Conservation (phyloP, 2,329 filamentous ascomycete genomes). For the Gaeumannomyces sp. region DNA sequence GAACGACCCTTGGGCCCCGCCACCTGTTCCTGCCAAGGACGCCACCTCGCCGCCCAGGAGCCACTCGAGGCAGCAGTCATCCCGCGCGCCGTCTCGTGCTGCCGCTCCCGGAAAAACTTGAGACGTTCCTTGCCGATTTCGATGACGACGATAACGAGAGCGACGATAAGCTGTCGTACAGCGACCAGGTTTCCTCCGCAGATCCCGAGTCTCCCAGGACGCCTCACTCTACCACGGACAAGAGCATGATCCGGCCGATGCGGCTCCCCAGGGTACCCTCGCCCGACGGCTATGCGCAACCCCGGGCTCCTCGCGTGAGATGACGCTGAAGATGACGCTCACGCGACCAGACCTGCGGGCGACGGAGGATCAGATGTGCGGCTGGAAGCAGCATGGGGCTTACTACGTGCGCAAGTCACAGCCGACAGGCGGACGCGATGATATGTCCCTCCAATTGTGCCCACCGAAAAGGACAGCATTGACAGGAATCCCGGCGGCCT, state of each 20-base stretch:
- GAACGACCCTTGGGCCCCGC: constrained; percentile 32
- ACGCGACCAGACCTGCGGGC: constrained; percentile 82
- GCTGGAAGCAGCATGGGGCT: constrained; percentile 49
- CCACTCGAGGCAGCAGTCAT: no score
- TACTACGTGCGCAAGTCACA: constrained; percentile 33
- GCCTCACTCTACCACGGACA: constrained; percentile 39
- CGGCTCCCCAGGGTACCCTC: constrained; percentile 28
- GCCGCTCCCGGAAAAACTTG: constrained; percentile 31
- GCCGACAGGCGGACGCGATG: constrained; percentile 24
- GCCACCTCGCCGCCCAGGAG: constrained; percentile 23
- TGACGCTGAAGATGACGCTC: constrained; percentile 94
- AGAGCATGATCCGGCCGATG: constrained; percentile 23
- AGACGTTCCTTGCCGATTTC: constrained; percentile 50
- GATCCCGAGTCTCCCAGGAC: constrained; percentile 57
- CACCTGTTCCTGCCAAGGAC: constrained; percentile 25
- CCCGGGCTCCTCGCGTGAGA: constrained; percentile 64
- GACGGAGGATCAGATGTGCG: constrained; percentile 65
- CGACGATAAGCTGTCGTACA: constrained; percentile 52
- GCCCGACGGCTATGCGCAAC: constrained; percentile 38
- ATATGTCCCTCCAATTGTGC: constrained; percentile 25
- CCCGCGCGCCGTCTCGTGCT: no score
- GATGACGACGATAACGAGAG: constrained; percentile 28
- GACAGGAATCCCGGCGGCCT: constrained; percentile 48
- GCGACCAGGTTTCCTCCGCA: constrained; percentile 46
- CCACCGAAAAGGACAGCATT: constrained; percentile 43